Evolutionary conservation across 2,329 filamentous ascomycete species (phyloP), one percentile per base, ranked within the genome.

Genomic region (Diaporthe humulicola): DNA sequence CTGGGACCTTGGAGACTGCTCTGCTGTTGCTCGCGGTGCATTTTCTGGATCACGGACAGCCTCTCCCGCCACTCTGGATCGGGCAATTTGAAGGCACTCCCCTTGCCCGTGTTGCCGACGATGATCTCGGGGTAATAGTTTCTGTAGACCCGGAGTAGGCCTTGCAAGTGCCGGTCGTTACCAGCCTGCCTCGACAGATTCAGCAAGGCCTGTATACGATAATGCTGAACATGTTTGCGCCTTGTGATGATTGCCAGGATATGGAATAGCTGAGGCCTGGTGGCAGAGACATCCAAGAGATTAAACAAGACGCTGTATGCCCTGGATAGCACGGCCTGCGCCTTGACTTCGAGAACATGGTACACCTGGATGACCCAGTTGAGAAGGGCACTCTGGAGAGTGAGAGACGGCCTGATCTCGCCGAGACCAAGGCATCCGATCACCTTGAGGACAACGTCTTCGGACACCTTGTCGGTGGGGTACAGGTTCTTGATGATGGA

Each of bases 41-140:
- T 84, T 60, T 87, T 90, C 80, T 94, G 94, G 50, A 97, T 92
- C 69, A 90, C 87, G 64, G 90, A 89, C 12, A 96, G 87, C 78
- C 91, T 90, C 73, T 88, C 86, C 71, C 91, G 89, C 95, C 95
- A 98, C 84, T 93, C 90, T 4, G 87, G 86, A 81, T 96, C 93
- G n/a, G 94, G 94, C 80, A 90, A 89, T 82, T 90, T 92, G 82
- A 93, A 93, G 1, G 90, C 87, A 5, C 90, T 89, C 0, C 91
- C 90, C 75, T 89, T 88, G 50, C 90, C 90, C 5, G 90, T 87
- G 77, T 93, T 93, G 30, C 93, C 94, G 19, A 96, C 89, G 75
- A 97, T 94, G 72, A 97, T 94, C 81, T 98, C 95, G 0, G 95
- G 95, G 79, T 96, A 97, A 83, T 96, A 97, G 81, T 96, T 95